Percentiles rank a stretch among this genome's conserved stretches.
phyloP scores from a whole-genome alignment of 441 rosid species.

The Viola pubescens region DNA sequence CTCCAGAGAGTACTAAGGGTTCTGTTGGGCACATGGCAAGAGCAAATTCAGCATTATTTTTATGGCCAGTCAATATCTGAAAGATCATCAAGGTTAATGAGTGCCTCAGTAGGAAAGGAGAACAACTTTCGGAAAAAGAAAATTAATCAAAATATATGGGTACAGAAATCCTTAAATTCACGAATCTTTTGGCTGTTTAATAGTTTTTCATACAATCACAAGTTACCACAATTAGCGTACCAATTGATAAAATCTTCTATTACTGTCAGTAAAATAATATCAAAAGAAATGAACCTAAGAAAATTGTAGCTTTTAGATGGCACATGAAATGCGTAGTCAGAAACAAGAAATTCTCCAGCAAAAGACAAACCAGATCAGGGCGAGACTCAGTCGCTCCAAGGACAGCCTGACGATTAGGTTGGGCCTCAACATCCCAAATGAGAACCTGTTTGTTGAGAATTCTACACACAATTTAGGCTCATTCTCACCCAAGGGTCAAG shows the following conservation, averaged over 20 bases:
- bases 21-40: slow-evolving; percentile 92
- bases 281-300: neutral
- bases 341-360: neutral
- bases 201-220: too few relatives aligned
- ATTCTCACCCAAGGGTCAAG: neutral
- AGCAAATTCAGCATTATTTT: slow-evolving; percentile 91
- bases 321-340: neutral
- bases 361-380: slow-evolving; percentile 63
- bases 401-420: slow-evolving; percentile 81
- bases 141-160: too few relatives aligned
- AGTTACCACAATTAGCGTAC: too few relatives aligned
- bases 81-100: slow-evolving; percentile 13
- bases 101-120: slow-evolving; percentile 3
- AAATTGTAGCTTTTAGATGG: neutral
- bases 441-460: slow-evolving; percentile 44
- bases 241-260: too few relatives aligned
- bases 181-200: too few relatives aligned
- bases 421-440: slow-evolving; percentile 91
- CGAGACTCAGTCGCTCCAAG: slow-evolving; percentile 71
- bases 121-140: neutral
- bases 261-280: neutral
- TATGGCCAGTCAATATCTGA: slow-evolving; percentile 87
- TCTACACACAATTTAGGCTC: neutral
- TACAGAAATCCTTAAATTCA: too few relatives aligned
- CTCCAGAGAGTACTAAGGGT: slow-evolving; percentile 96